These are phyloP conservation scores for Amaranthus cruentus DNA, from an alignment of 148 eudicot species.

Conservation along the genomic window DNA sequence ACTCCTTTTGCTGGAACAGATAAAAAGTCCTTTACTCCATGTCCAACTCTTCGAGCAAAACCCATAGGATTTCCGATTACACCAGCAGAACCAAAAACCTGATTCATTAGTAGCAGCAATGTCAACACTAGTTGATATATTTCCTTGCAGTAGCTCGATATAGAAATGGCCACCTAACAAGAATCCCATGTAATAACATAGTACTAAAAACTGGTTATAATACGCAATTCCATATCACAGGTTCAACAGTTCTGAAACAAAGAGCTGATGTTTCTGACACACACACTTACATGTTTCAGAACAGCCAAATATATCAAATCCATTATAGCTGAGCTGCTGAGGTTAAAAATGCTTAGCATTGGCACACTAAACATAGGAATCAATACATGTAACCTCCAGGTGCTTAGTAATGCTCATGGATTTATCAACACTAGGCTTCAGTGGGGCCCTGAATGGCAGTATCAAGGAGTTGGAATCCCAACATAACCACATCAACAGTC, in stretches of 20 bases:
- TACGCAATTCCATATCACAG: neutral
- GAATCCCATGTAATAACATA: neutral
- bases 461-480: too few species aligned
- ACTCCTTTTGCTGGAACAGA: constrained; percentile 82
- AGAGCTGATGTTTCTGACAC: neutral
- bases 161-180: neutral
- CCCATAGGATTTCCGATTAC: constrained; percentile 98
- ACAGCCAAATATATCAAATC: too few species aligned
- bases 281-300: neutral
- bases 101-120: constrained; percentile 9
- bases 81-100: constrained; percentile 99
- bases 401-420: too few species aligned
- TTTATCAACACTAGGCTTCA: too few species aligned
- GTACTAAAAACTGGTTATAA: neutral
- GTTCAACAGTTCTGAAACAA: neutral
- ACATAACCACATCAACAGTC: too few species aligned
- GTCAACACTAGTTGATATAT: neutral
- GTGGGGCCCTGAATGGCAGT: too few species aligned
- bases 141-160: neutral
- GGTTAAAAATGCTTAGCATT: neutral
- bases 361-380: constrained; percentile 3
- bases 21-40: constrained; percentile 83
- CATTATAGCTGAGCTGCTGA: neutral
- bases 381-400: neutral
- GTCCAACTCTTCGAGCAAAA: constrained; percentile 87